Conservation (phyloP, 2,329 filamentous ascomycete species). For the Triangularia setosa region DNA sequence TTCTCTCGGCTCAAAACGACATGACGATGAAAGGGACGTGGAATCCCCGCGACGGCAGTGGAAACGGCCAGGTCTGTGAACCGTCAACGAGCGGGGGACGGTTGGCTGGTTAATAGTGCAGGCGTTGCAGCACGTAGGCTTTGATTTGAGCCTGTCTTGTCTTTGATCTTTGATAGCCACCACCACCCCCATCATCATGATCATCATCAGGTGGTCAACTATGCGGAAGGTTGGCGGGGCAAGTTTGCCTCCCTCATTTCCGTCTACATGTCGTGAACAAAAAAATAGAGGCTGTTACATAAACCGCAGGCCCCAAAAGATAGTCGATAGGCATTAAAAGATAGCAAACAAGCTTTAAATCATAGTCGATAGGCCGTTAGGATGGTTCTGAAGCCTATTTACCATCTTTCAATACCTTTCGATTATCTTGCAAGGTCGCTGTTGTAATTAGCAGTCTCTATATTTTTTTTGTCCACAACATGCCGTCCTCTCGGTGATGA, state of each 20-base stretch:
- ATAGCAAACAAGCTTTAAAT: too few species aligned
- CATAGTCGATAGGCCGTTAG: too few species aligned
- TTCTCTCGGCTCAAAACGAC: not conserved
- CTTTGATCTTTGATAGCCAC: not conserved
- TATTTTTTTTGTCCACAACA: too few species aligned
- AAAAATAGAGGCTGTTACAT: too few species aligned
- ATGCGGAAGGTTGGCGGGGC: not conserved
- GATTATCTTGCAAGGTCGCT: too few species aligned
- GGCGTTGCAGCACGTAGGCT: not conserved
- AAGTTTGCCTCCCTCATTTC: not conserved
- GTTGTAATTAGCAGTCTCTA: too few species aligned
- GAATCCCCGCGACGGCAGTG: conserved; percentile 19
- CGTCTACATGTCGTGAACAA: too few species aligned
- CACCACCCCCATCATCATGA: not conserved
- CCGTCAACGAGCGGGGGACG: not conserved
- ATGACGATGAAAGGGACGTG: conserved; percentile 8
- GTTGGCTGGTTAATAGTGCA: not conserved
- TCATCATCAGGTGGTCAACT: not conserved
- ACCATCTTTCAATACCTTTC: too few species aligned
- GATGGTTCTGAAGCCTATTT: too few species aligned
- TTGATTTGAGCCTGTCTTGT: not conserved
- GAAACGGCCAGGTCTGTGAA: conserved; percentile 5
- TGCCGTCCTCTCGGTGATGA: not conserved
- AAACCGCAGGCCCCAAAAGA: too few species aligned
- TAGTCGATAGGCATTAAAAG: too few species aligned